Conservation (phyloP, 306 rosid genomes). For the Cucumis cinereus region DNA sequence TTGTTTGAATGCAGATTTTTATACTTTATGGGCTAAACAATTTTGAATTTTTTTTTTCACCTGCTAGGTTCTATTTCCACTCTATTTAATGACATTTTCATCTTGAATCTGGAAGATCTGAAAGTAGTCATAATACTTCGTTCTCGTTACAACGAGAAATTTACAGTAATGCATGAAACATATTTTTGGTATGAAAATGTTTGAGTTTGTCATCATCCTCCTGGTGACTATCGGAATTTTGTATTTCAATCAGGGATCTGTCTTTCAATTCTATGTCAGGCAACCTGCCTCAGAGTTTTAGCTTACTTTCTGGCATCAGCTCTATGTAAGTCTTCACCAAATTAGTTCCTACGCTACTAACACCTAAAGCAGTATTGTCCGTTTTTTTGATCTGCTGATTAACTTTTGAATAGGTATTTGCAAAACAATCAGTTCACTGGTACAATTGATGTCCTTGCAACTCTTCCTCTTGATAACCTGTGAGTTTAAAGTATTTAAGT, state of each 20-base stretch:
- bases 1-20: neutral
- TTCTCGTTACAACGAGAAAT: neutral
- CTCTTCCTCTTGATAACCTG: conserved; percentile 67
- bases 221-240: conserved; percentile 11
- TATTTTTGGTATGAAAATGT: neutral
- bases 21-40: neutral
- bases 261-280: conserved; percentile 71
- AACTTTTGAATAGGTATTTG: conserved; percentile 42
- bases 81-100: neutral
- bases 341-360: neutral
- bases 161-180: neutral
- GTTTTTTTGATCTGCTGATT: neutral
- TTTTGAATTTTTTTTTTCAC: neutral
- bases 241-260: conserved; percentile 62
- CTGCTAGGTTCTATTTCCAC: neutral
- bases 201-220: neutral
- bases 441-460: conserved; percentile 63
- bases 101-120: neutral
- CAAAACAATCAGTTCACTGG: conserved; percentile 88
- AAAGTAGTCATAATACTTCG: neutral
- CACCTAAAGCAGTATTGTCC: neutral
- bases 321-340: conserved; percentile 44
- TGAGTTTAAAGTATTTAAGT: conserved; percentile 22
- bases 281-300: conserved; percentile 64
- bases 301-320: conserved; percentile 58